These are phyloP conservation scores for Fusarium staphyleae DNA, from an alignment of 2,329 filamentous ascomycete genomes.

Conservation along the genomic window DNA sequence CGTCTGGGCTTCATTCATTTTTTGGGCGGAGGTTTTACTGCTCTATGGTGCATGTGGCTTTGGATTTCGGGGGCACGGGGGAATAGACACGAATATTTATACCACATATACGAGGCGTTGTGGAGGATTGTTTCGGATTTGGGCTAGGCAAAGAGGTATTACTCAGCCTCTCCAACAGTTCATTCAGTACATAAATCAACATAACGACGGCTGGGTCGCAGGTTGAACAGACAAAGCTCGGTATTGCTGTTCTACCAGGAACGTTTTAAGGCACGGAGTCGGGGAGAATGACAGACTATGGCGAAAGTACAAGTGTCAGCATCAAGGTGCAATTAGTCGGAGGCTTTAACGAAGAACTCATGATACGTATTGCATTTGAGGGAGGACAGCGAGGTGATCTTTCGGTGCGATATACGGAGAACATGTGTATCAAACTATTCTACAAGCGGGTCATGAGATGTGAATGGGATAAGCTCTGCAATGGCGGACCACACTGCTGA, in stretches of 20 bases:
- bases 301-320: too few species aligned
- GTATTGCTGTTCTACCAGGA: too few species aligned
- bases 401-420: conserved; percentile 11
- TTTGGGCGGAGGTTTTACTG: not conserved
- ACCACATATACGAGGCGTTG: conserved; percentile 44
- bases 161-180: not conserved
- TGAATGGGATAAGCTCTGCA: too few species aligned
- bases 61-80: conserved; percentile 7
- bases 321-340: not conserved
- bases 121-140: conserved; percentile 12
- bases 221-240: too few species aligned
- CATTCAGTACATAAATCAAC: too few species aligned
- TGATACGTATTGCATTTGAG: not conserved
- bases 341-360: not conserved
- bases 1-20: conserved; percentile 9
- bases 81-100: conserved; percentile 40
- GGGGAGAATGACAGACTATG: too few species aligned
- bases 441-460: not conserved
- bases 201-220: too few species aligned
- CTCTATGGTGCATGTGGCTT: conserved; percentile 19
- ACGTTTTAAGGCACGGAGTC: too few species aligned
- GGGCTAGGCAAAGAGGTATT: not conserved
- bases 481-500: too few species aligned
- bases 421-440: not conserved
- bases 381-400: conserved; percentile 12